phyloP scores from a whole-genome alignment of 176 grass and related monocot species.

The Cocos nucifera region DNA sequence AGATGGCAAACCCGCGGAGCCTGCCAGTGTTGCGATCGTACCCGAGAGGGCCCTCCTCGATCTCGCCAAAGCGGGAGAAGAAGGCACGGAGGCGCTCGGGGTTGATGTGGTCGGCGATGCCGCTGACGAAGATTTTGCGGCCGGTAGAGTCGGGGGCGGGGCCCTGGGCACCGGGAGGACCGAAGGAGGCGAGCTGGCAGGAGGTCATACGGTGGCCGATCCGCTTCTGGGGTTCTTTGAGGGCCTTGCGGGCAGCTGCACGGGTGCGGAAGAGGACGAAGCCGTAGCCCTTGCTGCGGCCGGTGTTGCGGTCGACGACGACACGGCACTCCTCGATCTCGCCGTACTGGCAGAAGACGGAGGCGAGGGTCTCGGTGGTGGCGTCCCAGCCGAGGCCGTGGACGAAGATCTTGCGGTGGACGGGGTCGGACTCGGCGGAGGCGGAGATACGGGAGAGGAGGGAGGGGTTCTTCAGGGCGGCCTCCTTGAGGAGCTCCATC shows the following conservation, averaged over 20 bases:
- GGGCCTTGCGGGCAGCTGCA: slow-evolving; percentile 26
- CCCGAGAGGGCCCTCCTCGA: too few relatives aligned
- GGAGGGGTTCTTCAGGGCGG: slow-evolving; percentile 23
- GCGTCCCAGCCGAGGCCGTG: slow-evolving; percentile 43
- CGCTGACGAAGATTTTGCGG: too few relatives aligned
- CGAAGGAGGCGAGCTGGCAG: slow-evolving; percentile 51
- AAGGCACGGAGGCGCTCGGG: too few relatives aligned
- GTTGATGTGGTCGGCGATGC: too few relatives aligned
- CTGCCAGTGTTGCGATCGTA: too few relatives aligned
- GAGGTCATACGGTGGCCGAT: slow-evolving; percentile 35
- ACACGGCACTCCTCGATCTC: slow-evolving; percentile 44
- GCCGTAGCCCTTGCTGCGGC: slow-evolving; percentile 51
- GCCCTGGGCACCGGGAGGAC: slow-evolving; percentile 9
- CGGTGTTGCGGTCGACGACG: slow-evolving; percentile 29
- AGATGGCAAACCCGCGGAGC: too few relatives aligned
- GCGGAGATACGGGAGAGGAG: slow-evolving; percentile 31
- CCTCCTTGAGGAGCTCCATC: slow-evolving; percentile 43
- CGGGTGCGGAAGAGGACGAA: slow-evolving; percentile 48
- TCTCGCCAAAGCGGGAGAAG: too few relatives aligned
- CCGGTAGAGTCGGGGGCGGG: too few relatives aligned
- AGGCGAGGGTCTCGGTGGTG: slow-evolving; percentile 32
- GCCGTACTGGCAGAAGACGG: slow-evolving; percentile 38
- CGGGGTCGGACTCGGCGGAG: slow-evolving; percentile 31
- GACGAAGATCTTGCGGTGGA: slow-evolving; percentile 56
- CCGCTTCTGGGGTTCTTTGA: slow-evolving; percentile 39